A percentile compares a stretch with the other conserved stretches of the same genome.
phyloP scores from a whole-genome alignment of 192 early-diverging fungal species.

The Backusella tarrabulga region DNA sequence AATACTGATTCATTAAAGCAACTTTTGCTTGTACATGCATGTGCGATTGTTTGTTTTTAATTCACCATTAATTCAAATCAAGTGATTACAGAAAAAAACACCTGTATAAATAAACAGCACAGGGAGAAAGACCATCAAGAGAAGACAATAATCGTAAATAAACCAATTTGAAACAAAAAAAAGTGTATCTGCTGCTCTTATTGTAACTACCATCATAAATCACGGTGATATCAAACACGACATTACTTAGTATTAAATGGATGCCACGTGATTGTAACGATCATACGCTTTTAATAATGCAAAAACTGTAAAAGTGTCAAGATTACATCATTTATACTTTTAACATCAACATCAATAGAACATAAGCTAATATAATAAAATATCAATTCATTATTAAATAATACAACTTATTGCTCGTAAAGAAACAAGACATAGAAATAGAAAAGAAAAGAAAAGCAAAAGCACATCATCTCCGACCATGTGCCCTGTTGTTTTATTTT shows the following conservation, averaged over 20 bases:
- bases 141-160: neutral
- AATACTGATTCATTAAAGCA: neutral
- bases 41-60: neutral
- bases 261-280: neutral
- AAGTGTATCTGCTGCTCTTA: too few relatives aligned
- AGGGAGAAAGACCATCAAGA: neutral
- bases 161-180: neutral
- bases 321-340: neutral
- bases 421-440: neutral
- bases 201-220: neutral
- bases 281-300: neutral
- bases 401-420: neutral
- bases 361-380: neutral
- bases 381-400: too few relatives aligned
- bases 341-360: neutral
- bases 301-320: neutral
- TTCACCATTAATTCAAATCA: conserved; percentile 1
- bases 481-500: neutral
- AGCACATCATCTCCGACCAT: neutral
- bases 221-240: neutral
- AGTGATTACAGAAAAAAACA: neutral
- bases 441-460: neutral
- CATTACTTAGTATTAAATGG: too few relatives aligned
- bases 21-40: neutral
- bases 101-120: neutral